These are phyloP conservation scores for Candida sanyaensis DNA, from an alignment of 1,139 yeast species.

Conservation along the genomic window DNA sequence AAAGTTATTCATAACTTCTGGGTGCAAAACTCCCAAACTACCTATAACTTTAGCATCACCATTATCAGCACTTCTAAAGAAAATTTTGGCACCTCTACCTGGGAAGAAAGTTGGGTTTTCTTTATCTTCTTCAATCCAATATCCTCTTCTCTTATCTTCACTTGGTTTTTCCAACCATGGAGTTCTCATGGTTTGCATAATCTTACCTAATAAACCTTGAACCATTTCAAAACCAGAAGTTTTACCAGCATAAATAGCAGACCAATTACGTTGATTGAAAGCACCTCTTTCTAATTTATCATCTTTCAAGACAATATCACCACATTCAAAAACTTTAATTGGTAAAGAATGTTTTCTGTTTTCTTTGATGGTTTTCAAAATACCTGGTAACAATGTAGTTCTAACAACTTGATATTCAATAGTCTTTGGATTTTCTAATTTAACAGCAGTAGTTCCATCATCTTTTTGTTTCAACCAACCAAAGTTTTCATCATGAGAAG, in stretches of 20 bases:
- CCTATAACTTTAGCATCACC: slow-evolving; percentile 68
- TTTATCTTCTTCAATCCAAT: slow-evolving; percentile 77
- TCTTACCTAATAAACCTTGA: slow-evolving; percentile 91
- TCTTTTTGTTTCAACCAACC: slow-evolving; percentile 75
- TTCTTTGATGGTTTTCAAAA: slow-evolving; percentile 92
- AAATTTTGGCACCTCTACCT: slow-evolving; percentile 92
- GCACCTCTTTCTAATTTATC: slow-evolving; percentile 83
- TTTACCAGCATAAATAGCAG: slow-evolving; percentile 92
- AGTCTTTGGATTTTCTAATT: slow-evolving; percentile 95
- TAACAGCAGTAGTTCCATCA: slow-evolving; percentile 77
- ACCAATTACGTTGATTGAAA: slow-evolving; percentile 90
- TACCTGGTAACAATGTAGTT: slow-evolving; percentile 91
- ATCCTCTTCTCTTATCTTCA: slow-evolving; percentile 65
- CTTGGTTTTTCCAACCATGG: slow-evolving; percentile 69
- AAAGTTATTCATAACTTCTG: slow-evolving; percentile 82
- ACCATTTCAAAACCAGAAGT: slow-evolving; percentile 92
- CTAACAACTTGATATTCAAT: slow-evolving; percentile 96
- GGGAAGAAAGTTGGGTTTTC: slow-evolving; percentile 83
- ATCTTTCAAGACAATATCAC: slow-evolving; percentile 91
- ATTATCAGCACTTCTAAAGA: slow-evolving; percentile 66
- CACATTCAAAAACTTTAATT: slow-evolving; percentile 90
- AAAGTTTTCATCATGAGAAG: slow-evolving; percentile 97
- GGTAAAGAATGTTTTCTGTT: slow-evolving; percentile 96
- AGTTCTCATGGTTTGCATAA: slow-evolving; percentile 95
- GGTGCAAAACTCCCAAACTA: slow-evolving; percentile 90